A percentile compares a stretch with the other conserved stretches of the same genome.
Conservation (phyloP, 257 asterid species). For the Asclepias syriaca region DNA sequence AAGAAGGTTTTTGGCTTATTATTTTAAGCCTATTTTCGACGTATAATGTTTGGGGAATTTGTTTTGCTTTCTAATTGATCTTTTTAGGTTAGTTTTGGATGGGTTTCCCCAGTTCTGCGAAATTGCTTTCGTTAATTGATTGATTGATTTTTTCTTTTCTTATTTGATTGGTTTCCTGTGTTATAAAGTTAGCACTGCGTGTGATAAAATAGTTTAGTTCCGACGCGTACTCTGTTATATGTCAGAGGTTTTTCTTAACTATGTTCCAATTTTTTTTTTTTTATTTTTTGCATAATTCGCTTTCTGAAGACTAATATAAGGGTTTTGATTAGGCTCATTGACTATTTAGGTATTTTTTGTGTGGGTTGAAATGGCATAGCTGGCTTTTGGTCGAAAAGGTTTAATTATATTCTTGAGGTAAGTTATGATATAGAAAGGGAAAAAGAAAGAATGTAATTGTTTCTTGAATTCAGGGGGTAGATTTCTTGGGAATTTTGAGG, state of each 20-base stretch:
- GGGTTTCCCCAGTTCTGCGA: neutral
- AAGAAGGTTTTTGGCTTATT: neutral
- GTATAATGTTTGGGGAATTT: neutral
- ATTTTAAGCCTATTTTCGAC: neutral
- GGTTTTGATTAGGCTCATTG: neutral
- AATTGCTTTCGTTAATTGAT: neutral
- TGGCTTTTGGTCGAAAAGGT: neutral
- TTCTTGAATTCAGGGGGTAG: neutral
- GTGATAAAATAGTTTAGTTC: neutral
- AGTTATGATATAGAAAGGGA: neutral
- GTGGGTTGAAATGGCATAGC: neutral
- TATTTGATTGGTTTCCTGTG: too few species aligned
- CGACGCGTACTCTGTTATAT: too few species aligned
- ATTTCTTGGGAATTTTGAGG: neutral
- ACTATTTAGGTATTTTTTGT: neutral
- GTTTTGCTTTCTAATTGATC: neutral
- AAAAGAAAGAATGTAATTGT: neutral
- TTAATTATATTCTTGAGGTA: neutral
- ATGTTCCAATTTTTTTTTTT: too few species aligned
- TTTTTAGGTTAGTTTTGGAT: neutral
- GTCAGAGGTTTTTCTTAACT: too few species aligned
- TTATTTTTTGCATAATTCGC: too few species aligned
- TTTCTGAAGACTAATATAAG: too few species aligned
- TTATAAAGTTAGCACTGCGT: neutral
- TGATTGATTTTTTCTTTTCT: too few species aligned